Conservation (phyloP, 2,329 filamentous ascomycete species). For the Epichloe sylvatica region DNA sequence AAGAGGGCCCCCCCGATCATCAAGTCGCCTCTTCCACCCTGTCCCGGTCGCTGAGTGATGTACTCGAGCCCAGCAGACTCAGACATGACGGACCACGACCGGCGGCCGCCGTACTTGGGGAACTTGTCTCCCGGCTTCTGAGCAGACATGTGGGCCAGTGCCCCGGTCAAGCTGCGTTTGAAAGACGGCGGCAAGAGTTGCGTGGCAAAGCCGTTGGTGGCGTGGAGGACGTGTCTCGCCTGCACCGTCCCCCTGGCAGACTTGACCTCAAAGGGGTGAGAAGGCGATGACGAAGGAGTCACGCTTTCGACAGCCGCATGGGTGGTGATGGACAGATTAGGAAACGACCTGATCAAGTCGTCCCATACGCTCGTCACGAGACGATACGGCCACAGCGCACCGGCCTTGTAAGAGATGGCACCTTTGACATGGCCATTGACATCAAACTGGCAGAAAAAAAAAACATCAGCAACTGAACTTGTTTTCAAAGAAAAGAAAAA, state of each 20-base stretch:
- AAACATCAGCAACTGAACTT: neutral
- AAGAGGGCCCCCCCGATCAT: conserved; percentile 44
- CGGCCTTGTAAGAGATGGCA: conserved; percentile 31
- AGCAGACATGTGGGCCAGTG: conserved; percentile 36
- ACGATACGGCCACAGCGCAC: conserved; percentile 37
- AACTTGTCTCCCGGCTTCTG: conserved; percentile 27
- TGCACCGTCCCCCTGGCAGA: conserved; percentile 31
- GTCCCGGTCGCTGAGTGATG: conserved; percentile 30
- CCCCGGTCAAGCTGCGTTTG: conserved; percentile 28
- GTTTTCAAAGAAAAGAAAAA: too few relatives aligned
- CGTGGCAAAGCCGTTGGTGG: conserved; percentile 40
- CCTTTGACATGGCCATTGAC: conserved; percentile 23
- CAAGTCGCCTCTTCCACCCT: conserved; percentile 27
- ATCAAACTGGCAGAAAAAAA: conserved; percentile 17
- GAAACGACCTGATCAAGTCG: conserved; percentile 22
- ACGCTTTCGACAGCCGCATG: conserved; percentile 23
- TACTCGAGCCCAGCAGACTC: conserved; percentile 33
- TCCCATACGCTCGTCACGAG: conserved; percentile 33
- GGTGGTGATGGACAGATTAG: conserved; percentile 24
- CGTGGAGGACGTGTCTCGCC: conserved; percentile 39
- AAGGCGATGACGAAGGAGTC: conserved; percentile 2
- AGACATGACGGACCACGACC: conserved; percentile 39
- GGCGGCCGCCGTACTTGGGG: conserved; percentile 16
- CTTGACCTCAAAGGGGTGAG: conserved; percentile 26
- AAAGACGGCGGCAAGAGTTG: conserved; percentile 35